phyloP scores from a whole-genome alignment of 1,284 basidiomycete genomes.

The Cutaneotrichosporon sp. region DNA sequence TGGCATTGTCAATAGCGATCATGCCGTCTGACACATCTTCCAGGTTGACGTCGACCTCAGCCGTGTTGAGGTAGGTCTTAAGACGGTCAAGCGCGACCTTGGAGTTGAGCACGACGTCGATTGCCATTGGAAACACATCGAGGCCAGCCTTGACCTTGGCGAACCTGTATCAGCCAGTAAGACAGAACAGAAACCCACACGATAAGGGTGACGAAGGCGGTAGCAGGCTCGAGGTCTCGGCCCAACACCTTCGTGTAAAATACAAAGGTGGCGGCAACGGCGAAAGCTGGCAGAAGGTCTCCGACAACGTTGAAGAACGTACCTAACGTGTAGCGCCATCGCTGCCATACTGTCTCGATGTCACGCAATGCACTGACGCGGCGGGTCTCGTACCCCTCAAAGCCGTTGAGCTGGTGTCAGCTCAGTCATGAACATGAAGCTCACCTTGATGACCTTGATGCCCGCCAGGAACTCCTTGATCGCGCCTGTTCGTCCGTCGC shows the following conservation, averaged over 20 bases:
- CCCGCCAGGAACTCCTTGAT: conserved; percentile 49
- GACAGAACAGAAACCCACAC: conserved; percentile 32
- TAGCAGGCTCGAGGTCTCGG: conserved; percentile 39
- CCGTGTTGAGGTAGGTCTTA: conserved; percentile 38
- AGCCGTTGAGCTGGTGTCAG: conserved; percentile 45
- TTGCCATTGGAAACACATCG: conserved; percentile 32
- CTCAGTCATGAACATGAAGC: background rate
- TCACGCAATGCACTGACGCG: conserved; percentile 38
- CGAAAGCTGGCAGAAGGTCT: conserved; percentile 41
- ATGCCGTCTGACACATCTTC: conserved; percentile 19
- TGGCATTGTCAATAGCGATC: conserved; percentile 37
- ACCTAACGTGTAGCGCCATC: conserved; percentile 51
- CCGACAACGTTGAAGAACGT: conserved; percentile 51
- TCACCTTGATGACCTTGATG: conserved; percentile 52
- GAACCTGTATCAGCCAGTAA: conserved; percentile 24
- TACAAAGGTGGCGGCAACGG: conserved; percentile 44
- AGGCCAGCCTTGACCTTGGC: conserved; percentile 30
- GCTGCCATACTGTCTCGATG: conserved; percentile 49
- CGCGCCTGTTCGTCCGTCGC: conserved; percentile 46
- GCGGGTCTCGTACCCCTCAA: conserved; percentile 42
- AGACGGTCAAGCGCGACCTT: conserved; percentile 46
- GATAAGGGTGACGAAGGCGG: conserved; percentile 48
- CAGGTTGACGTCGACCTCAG: conserved; percentile 37
- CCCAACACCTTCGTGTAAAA: conserved; percentile 48
- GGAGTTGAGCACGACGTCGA: conserved; percentile 37